Base-by-base conservation (phyloP, 169 alveolate genomes). In the Plasmodium fragile region DNA sequence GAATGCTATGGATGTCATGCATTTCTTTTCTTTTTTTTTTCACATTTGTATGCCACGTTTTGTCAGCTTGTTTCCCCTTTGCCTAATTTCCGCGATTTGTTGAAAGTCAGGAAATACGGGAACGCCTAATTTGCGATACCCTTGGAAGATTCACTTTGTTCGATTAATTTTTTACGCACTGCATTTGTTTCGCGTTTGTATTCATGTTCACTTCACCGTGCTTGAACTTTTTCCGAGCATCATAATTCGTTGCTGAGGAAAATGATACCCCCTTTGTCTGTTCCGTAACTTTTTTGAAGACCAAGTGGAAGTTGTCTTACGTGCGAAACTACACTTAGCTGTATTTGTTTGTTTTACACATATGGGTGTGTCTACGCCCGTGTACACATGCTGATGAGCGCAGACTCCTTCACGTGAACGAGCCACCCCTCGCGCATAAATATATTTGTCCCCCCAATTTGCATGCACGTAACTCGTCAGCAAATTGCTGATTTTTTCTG, bases 281-380 rank as follows among this genome's bases (percentile, higher is more conserved):
- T 65, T 65, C 75, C 41, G 30, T 65, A 65, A 65, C 36, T 65
- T 65, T 65, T 65, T 65, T 65, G 36, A 65, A 65, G 75, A 65
- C 52, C 59, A 53, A 55, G 25, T 39, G 90, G n/a, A 53, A 55
- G 75, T 34, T 79, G 25, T 34, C 71, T 79, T 30, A 28, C 39
- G 39, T 79, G 32, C 36, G 59, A 78, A 78, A 13, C 25, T 36
- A 22, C 18, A 25, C 53, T 78, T 36, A 78, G 16, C 69, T 13
- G 4, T 18, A 25, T 81, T 55, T 81, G 41, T 30, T 25, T 25
- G 30, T 28, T 65, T 22, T 65, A 65, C 36, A 65, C n/a, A 28
- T 32, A 10, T 81, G 78, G 36, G 79, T 81, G 28, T 55, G 55
- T 55, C 77, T 72, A 81, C 78, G 4, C 70, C 32, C 41, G 77